Percentiles rank a stretch among this genome's conserved stretches.
phyloP scores from a whole-genome alignment of 441 rosid species.

The Gossypium aridum region DNA sequence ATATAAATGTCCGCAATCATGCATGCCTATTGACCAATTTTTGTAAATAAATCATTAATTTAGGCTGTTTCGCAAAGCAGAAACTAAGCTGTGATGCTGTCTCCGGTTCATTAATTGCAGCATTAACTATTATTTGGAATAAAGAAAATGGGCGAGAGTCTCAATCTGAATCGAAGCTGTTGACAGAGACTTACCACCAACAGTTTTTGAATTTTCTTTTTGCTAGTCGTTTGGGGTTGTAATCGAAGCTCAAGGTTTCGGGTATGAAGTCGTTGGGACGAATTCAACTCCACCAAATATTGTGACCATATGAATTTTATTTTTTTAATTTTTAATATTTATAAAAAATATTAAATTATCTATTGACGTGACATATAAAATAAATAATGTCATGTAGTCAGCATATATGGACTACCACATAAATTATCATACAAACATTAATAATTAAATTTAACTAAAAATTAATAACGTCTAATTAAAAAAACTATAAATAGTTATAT shows the following conservation, averaged over 20 bases:
- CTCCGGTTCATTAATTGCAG: neutral
- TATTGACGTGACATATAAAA: too few relatives aligned
- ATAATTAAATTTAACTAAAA: too few relatives aligned
- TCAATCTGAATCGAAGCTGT: neutral
- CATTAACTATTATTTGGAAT: neutral
- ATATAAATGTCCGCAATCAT: too few relatives aligned
- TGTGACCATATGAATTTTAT: too few relatives aligned
- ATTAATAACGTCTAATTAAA: too few relatives aligned
- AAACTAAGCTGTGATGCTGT: neutral
- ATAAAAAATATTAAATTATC: too few relatives aligned
- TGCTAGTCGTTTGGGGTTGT: neutral
- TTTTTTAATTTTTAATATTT: too few relatives aligned
- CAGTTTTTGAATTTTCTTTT: neutral
- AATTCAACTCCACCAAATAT: too few relatives aligned
- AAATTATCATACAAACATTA: too few relatives aligned
- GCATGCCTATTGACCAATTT: neutral
- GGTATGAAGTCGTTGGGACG: too few relatives aligned
- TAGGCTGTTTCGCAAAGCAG: neutral
- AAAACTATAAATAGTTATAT: too few relatives aligned
- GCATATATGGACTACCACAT: accelerated
- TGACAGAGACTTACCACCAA: neutral
- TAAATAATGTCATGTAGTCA: too few relatives aligned
- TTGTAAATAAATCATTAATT: neutral
- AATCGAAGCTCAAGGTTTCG: neutral
- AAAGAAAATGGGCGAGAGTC: neutral